Evolutionary conservation across 257 asterid genomes (phyloP), one percentile per base, ranked within the genome.

Genomic region (Nicotiana benthamiana): DNA sequence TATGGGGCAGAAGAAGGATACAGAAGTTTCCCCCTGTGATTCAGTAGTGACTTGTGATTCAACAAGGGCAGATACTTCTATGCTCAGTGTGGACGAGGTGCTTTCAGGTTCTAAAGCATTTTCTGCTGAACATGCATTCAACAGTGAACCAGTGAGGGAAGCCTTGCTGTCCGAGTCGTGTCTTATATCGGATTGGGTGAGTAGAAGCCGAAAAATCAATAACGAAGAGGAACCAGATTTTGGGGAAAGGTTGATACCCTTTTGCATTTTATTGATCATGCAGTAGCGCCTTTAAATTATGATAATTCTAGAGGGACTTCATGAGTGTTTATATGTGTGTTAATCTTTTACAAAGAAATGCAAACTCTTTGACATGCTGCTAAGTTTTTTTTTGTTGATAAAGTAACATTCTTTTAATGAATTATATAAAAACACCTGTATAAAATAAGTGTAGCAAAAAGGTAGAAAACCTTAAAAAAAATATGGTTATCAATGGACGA

Each of bases 171-270:
- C 97, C n/a, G 97, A 93, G 84, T 92, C 97, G 1, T 89, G 88
- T 90, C 93, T 96, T 84, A 96, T 96, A 87, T 87, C 97, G 68
- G 97, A 96, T 84, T 96, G 98, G 98, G 93, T 84, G 77, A 92
- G 90, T 80, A 88, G 85, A 87, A 90, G 80, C 86, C 89, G 86
- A 87, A 87, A 83, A 57, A 87, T 70, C 48, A 81, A 24, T 72
- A 75, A 65, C 66, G 93, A 86, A 80, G 92, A 86, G 67, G 99
- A 94, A 81, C 90, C 95, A 72, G 99, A 96, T 84, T 96, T 94
- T 85, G 98, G 92, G 86, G 97, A 92, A 61, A 96, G 99, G 99
- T 96, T 86, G 59, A 90, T 92, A 79, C 80, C 75, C 59, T 53
- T 51, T 79, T 77, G 24, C 60, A 48, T 83, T 80, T 36, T 72